phyloP scores from a whole-genome alignment of 441 rosid species.

The Raphanus hybrid region DNA sequence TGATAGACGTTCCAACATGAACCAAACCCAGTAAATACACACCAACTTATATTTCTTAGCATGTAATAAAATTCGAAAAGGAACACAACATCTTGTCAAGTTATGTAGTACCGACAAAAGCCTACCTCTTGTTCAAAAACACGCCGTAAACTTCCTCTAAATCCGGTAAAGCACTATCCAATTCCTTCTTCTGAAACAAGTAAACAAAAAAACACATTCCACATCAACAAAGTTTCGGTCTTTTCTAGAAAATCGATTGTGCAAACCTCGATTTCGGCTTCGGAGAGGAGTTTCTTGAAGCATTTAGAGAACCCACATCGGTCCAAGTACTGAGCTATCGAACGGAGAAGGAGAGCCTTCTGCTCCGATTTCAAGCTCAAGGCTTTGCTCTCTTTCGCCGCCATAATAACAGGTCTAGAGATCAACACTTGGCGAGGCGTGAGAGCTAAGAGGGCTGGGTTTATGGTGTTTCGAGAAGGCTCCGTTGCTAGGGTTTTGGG shows the following conservation, averaged over 20 bases:
- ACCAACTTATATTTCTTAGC: background rate
- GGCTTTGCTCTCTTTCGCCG: conserved; percentile 32
- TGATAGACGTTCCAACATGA: background rate
- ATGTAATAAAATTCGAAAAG: too few relatives aligned
- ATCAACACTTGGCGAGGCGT: conserved; percentile 48
- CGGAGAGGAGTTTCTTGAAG: conserved; percentile 69
- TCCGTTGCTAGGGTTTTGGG: conserved; percentile 38
- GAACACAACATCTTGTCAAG: background rate
- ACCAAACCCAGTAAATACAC: background rate
- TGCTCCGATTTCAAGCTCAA: conserved; percentile 44
- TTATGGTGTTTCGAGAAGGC: conserved; percentile 12
- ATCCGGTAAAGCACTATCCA: conserved; percentile 45
- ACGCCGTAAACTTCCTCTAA: conserved; percentile 66
- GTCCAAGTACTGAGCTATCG: conserved; percentile 65
- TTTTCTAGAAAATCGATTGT: background rate
- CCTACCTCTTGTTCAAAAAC: conserved; percentile 59
- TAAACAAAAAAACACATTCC: conserved; percentile 17
- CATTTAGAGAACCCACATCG: conserved; percentile 68
- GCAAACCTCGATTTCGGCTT: conserved; percentile 72
- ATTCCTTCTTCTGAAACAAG: conserved; percentile 56
- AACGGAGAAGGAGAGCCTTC: conserved; percentile 51
- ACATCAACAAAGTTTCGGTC: background rate
- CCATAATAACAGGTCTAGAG: conserved; percentile 43
- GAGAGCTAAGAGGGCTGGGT: conserved; percentile 52
- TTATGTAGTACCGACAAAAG: background rate